phyloP scores from a whole-genome alignment of 495 filamentous ascomycete genomes.

The Neurospora africana region DNA sequence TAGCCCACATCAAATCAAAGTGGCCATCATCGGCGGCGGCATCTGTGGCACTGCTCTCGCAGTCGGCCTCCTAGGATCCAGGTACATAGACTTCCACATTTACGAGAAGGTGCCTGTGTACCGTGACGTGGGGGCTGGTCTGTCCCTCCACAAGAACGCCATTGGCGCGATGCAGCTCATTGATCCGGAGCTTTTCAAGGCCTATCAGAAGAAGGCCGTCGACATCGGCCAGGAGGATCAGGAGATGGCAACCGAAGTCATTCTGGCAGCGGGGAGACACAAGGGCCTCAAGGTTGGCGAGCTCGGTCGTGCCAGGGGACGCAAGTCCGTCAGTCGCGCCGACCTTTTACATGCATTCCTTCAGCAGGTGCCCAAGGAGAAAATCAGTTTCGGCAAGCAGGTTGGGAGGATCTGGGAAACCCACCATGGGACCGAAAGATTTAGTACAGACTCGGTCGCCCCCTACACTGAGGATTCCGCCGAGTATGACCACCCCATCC shows the following conservation, averaged over 20 bases:
- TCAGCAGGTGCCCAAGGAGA: constrained; percentile 15
- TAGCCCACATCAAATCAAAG: constrained; percentile 5
- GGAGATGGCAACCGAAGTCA: constrained; percentile 26
- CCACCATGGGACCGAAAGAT: neutral
- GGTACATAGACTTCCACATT: constrained; percentile 21
- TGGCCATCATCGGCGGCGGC: constrained; percentile 29
- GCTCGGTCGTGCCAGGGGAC: constrained; percentile 27
- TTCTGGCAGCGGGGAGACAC: constrained; percentile 22
- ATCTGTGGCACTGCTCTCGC: constrained; percentile 28
- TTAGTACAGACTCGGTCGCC: neutral
- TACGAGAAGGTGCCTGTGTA: constrained; percentile 22
- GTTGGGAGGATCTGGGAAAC: constrained; percentile 15
- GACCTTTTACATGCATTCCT: constrained; percentile 25
- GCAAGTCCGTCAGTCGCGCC: constrained; percentile 28
- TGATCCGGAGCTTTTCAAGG: constrained; percentile 21
- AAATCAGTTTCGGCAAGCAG: constrained; percentile 22
- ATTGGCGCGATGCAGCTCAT: constrained; percentile 26
- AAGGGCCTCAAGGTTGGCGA: constrained; percentile 24
- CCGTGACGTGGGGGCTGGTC: constrained; percentile 28
- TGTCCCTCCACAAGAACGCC: constrained; percentile 29
- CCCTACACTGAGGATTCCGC: neutral
- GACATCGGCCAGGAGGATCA: constrained; percentile 22
- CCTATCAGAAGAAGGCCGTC: constrained; percentile 26
- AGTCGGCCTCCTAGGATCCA: constrained; percentile 17
- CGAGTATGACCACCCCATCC: constrained; percentile 7